These are phyloP conservation scores for Lachnellula arida DNA, from an alignment of 2,329 filamentous ascomycete species.

Conservation along the genomic window DNA sequence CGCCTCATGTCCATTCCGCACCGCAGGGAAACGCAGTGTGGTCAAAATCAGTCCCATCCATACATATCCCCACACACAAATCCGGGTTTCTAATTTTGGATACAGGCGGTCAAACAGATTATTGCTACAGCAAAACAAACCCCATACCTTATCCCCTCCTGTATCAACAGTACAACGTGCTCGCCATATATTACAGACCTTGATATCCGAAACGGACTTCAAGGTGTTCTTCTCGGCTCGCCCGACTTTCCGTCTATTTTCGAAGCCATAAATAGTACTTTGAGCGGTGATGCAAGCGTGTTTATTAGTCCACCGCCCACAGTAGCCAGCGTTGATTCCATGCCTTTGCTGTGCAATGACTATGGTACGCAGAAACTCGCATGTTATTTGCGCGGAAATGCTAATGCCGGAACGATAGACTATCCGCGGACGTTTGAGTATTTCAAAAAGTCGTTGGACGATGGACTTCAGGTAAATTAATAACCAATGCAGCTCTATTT, in stretches of 20 bases:
- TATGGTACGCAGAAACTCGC: background rate
- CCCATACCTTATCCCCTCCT: background rate
- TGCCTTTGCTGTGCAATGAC: constrained; percentile 7
- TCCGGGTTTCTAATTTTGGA: background rate
- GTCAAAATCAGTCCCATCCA: background rate
- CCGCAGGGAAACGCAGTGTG: constrained; percentile 6
- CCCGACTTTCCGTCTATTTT: constrained; percentile 8
- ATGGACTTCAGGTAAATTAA: background rate
- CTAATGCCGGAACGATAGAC: background rate
- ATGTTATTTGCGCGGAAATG: background rate
- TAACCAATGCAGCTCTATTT: background rate
- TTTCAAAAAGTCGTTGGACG: constrained; percentile 1
- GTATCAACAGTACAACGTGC: constrained; percentile 2
- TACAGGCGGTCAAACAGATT: background rate
- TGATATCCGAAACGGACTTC: constrained; percentile 5
- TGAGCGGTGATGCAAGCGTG: constrained; percentile 1
- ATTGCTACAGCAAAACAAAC: background rate
- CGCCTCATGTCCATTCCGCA: constrained; percentile 7
- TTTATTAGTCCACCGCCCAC: background rate
- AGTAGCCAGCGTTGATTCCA: background rate
- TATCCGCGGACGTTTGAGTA: constrained; percentile 1
- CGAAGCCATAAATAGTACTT: background rate
- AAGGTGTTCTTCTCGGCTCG: background rate
- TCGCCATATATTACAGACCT: background rate
- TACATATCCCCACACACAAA: background rate